Conservation (phyloP, 345 rosid genomes). For the Clarkia xantiana region DNA sequence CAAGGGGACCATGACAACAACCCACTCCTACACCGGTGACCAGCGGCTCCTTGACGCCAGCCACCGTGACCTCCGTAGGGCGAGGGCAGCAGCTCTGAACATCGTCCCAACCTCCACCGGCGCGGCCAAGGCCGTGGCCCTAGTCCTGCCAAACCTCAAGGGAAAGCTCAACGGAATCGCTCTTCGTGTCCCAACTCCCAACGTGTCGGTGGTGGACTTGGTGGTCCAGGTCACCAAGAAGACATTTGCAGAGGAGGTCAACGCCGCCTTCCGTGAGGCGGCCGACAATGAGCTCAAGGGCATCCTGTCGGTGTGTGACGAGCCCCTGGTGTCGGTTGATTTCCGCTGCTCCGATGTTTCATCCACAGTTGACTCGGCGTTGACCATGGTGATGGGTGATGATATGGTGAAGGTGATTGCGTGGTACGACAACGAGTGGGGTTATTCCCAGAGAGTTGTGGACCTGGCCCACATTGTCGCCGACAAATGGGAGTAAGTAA, state of each 20-base stretch:
- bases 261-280: constrained; percentile 72
- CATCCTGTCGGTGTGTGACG: constrained; percentile 75
- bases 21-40: constrained; percentile 98
- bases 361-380: constrained; percentile 71
- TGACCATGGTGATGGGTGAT: constrained; percentile 98
- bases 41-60: constrained; percentile 87
- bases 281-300: constrained; percentile 78
- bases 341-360: constrained; percentile 90
- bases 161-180: constrained; percentile 95
- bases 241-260: constrained; percentile 90
- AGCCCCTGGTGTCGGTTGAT: constrained; percentile 86
- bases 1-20: constrained; percentile 98
- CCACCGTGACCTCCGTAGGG: constrained; percentile 95
- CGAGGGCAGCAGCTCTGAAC: constrained; percentile 91
- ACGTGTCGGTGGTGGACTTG: constrained; percentile 84
- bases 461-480: constrained; percentile 93
- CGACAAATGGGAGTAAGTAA: constrained; percentile 64
- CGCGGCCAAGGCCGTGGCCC: constrained; percentile 94
- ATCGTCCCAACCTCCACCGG: constrained; percentile 94
- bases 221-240: constrained; percentile 89
- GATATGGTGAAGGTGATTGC: constrained; percentile 98
- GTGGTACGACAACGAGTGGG: constrained; percentile 98
- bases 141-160: constrained; percentile 78
- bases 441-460: constrained; percentile 95
- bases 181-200: constrained; percentile 92